Evolutionary conservation across 2,329 filamentous ascomycete species (phyloP), one percentile per base, ranked within the genome.

Genomic region (Ceratocystis destructans): DNA sequence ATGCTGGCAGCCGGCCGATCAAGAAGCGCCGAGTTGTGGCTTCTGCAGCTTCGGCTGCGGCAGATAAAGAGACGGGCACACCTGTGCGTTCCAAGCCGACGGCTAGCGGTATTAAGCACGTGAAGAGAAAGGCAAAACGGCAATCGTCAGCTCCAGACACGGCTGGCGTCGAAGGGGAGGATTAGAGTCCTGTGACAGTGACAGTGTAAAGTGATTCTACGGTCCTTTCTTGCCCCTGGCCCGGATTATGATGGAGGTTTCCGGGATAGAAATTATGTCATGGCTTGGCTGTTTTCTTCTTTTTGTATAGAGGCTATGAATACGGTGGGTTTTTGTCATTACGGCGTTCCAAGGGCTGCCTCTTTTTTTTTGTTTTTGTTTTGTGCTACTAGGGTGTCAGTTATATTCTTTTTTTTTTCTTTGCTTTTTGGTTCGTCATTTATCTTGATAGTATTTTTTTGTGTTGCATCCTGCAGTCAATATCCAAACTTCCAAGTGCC

Each of bases 21-120:
- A 68, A 68, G 61, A 68, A 68, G 45, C 61, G 64, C 20, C 67
- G 67, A 79, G 77, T 71, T 73, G 77, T 28, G 70, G 69, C 10
- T 70, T 70, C 63, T 64, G 69, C 41, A 69, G 66, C 41, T 20
- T 69, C 69, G 5, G 72, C 73, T 44, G 53, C 71, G 69, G 72
- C 73, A 7, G 71, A 71, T 69, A 74, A 73, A 5, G 73, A 75
- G 69, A 68, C 41, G 70, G 70, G 66, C 69, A 74, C 66, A 64
- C 69, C 61, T 65, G 71, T 69, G 69, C 69, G n/a, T 69, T 70
- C 62, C 1, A 63, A 63, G 45, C 28, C 62, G 4, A 10, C 22
- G 4, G 62, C 28, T 5, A 68, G 63, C 7, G 66, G 66, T 3
- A 68, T 68, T 17, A 68, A 68, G 41, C 64, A 64, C 22, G 46